Base-by-base conservation (phyloP, 148 eudicot genomes). In the Suaeda aralocaspica region DNA sequence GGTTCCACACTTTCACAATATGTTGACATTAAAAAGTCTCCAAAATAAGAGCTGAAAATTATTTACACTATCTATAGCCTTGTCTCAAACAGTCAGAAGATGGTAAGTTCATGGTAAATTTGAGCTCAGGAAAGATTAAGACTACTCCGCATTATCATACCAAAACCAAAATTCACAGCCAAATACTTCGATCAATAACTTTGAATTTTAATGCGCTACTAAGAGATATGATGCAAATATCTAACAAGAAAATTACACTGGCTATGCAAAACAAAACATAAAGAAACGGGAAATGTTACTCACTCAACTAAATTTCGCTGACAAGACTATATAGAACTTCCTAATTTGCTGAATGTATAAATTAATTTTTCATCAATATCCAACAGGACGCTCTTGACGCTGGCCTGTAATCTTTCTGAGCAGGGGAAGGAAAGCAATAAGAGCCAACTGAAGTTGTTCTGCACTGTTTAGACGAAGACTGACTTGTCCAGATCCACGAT, bases 381-480 rank as follows among this genome's bases (percentile, higher is more conserved):
- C 90, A 69, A 73, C 81, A 72, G 86, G 80, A 33, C 59, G 58
- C 13, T 76, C 83, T 70, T 88, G 92, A 79, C 78, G 70, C 63
- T 84, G 82, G 30, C 82, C 80, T 22, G 84, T 26, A 56, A 85
- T 33, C 84, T 91, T 94, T 73, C 78, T 82, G 70, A 87, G 64
- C 26, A 94, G 72, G 53, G 98, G 98, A 75, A 94, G 65, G 33
- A 94, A 81, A 56, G 77, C 92, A 31, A 91, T 64, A 60, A 94
- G 84, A 53, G 87, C 91, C 59, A 94, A 72, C 74, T 94, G 97
- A 68, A 94, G 83, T 60, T 94, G 98, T 69, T 94, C 98, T 4
- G 97, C 81, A 83, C 97, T 94, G 77, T 94, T 91, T 79, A 94
- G 5, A 26, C 92, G 90, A 59, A 91, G 52, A 71, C 93, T 84